A percentile compares a stretch with the other conserved stretches of the same genome.
These are phyloP conservation scores for Sindora glabra DNA, from an alignment of 306 rosid species.

Conservation along the genomic window DNA sequence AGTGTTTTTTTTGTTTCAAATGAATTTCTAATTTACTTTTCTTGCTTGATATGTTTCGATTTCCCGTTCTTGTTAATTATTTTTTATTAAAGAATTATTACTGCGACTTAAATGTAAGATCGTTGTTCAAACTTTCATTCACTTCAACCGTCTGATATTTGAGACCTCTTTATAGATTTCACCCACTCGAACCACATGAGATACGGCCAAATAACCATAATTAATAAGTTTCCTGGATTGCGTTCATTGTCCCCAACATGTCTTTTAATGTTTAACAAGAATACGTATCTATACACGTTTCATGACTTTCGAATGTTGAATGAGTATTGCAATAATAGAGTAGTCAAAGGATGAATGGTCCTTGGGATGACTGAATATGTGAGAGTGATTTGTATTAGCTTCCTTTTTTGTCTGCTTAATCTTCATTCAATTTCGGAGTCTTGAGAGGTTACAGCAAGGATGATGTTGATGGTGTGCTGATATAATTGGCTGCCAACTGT, in stretches of 20 bases:
- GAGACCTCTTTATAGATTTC: no score
- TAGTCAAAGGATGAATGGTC: neutral
- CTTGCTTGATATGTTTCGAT: neutral
- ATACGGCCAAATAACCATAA: no score
- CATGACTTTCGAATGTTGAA: no score
- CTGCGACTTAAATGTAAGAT: no score
- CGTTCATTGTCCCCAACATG: neutral
- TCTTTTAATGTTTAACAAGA: neutral
- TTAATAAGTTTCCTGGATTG: no score
- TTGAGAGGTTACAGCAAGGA: slow-evolving; percentile 29
- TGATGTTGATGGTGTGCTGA: slow-evolving; percentile 13
- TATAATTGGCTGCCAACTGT: slow-evolving; percentile 44
- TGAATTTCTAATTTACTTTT: neutral
- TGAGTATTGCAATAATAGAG: neutral
- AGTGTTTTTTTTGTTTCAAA: slow-evolving; percentile 13
- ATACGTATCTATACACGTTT: neutral
- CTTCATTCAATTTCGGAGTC: neutral
- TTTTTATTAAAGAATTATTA: no score
- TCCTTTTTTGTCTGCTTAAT: slow-evolving; percentile 1
- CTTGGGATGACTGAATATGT: neutral
- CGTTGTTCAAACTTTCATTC: no score
- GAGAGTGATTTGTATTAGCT: slow-evolving; percentile 7
- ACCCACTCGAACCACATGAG: no score
- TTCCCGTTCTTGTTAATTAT: neutral
- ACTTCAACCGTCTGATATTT: no score